These are phyloP conservation scores for Saccharomycopsis fibuligera DNA, from an alignment of 805 yeast genomes.

Conservation along the genomic window DNA sequence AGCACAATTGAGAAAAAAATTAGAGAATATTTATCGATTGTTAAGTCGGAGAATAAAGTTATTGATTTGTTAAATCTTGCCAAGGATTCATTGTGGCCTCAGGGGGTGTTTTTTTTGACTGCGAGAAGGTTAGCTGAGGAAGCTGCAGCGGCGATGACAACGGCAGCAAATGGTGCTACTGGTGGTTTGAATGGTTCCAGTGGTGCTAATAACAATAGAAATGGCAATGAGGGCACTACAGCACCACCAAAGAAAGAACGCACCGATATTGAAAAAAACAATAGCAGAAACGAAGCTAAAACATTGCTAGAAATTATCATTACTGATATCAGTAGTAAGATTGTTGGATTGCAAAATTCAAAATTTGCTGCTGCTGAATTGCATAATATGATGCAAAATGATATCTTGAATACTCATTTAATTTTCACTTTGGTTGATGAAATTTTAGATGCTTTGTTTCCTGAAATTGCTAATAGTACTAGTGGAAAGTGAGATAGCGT, in stretches of 20 bases:
- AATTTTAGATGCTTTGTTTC: slow-evolving; percentile 36
- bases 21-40: slow-evolving; percentile 31
- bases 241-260: background rate
- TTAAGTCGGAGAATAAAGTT: slow-evolving; percentile 37
- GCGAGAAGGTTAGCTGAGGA: slow-evolving; percentile 27
- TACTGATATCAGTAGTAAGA: slow-evolving; percentile 58
- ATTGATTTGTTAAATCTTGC: slow-evolving; percentile 33
- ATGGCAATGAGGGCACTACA: background rate
- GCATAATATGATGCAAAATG: slow-evolving; percentile 69
- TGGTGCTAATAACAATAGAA: background rate
- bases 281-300: slow-evolving; percentile 50
- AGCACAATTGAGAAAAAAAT: slow-evolving; percentile 75
- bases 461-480: too few relatives aligned
- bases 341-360: slow-evolving; percentile 67
- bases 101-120: slow-evolving; percentile 44
- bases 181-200: too few relatives aligned
- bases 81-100: slow-evolving; percentile 41
- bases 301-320: slow-evolving; percentile 50
- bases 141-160: slow-evolving; percentile 26
- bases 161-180: background rate
- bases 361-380: slow-evolving; percentile 53
- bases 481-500: too few relatives aligned
- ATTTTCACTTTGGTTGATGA: slow-evolving; percentile 54
- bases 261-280: slow-evolving; percentile 31
- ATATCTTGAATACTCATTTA: slow-evolving; percentile 59